These are phyloP conservation scores for Areca catechu DNA, from an alignment of 176 grass and related monocot species.

Conservation along the genomic window DNA sequence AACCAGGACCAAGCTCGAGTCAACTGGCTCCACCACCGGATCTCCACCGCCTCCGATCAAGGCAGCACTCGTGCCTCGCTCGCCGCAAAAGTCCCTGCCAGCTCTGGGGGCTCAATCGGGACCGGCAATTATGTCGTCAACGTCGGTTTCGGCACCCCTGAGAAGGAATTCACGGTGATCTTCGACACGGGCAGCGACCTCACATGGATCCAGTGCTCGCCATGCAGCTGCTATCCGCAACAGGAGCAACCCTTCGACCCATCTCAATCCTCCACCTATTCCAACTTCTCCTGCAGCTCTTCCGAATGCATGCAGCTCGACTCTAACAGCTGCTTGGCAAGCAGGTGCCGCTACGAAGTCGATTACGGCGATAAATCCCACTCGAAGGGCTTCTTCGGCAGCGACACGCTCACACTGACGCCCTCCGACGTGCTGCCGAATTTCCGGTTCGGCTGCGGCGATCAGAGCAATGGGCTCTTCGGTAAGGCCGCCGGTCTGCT, in stretches of 20 bases:
- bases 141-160: constrained; percentile 60
- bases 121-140: constrained; percentile 65
- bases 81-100: constrained; percentile 37
- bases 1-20: constrained; percentile 48
- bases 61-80: constrained; percentile 6
- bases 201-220: constrained; percentile 75
- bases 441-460: constrained; percentile 6
- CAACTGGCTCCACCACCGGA: constrained; percentile 30
- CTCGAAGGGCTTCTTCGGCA: too few species aligned
- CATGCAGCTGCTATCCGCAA: constrained; percentile 63
- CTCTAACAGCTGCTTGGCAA: constrained; percentile 14
- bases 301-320: constrained; percentile 32
- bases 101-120: constrained; percentile 33
- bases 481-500: not conserved
- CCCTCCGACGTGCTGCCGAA: not conserved
- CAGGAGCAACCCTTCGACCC: constrained; percentile 68
- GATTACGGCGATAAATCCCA: not conserved
- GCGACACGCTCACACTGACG: constrained; percentile 1
- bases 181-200: constrained; percentile 90
- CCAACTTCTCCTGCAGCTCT: constrained; percentile 28
- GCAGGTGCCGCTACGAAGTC: not conserved
- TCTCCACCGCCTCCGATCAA: constrained; percentile 9
- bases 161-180: constrained; percentile 27
- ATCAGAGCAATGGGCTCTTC: not conserved
- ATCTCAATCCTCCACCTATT: constrained; percentile 38